A percentile compares a stretch with the other conserved stretches of the same genome.
phyloP scores from a whole-genome alignment of 495 filamentous ascomycete species.

The Aspergillus coremiiformis region DNA sequence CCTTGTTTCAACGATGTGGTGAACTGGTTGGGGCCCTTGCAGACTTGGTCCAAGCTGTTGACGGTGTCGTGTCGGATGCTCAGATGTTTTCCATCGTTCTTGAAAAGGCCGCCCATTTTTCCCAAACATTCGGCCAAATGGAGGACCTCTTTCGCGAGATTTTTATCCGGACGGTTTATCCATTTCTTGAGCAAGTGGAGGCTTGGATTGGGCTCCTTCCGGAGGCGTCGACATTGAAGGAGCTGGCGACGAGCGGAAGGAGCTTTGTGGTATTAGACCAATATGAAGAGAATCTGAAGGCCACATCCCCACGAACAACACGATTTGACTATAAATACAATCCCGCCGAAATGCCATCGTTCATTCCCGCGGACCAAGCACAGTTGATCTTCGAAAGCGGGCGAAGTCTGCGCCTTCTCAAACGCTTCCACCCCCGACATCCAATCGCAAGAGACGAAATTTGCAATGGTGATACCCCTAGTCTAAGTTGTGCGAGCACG shows the following conservation, averaged over 20 bases:
- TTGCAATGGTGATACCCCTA: conserved; percentile 41
- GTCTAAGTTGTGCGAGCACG: conserved; percentile 63
- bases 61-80: conserved; percentile 53
- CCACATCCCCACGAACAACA: conserved; percentile 44
- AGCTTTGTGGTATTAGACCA: conserved; percentile 55
- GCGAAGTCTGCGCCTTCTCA: conserved; percentile 65
- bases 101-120: conserved; percentile 52
- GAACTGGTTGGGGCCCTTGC: conserved; percentile 56
- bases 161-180: conserved; percentile 50
- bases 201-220: conserved; percentile 69
- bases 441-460: conserved; percentile 53
- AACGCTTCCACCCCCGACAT: conserved; percentile 67
- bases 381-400: conserved; percentile 69
- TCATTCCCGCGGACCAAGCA: conserved; percentile 58
- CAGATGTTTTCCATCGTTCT: conserved; percentile 62
- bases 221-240: conserved; percentile 40
- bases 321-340: conserved; percentile 55
- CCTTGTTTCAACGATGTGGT: conserved; percentile 54
- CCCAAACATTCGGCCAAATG: conserved; percentile 55
- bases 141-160: conserved; percentile 59
- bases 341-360: conserved; percentile 55
- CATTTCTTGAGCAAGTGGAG: conserved; percentile 67
- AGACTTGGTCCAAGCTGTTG: conserved; percentile 48
- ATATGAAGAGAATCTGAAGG: conserved; percentile 43
- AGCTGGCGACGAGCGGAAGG: conserved; percentile 37